Conservation (phyloP, 2,329 filamentous ascomycete genomes). For the Sporothrix protearum region DNA sequence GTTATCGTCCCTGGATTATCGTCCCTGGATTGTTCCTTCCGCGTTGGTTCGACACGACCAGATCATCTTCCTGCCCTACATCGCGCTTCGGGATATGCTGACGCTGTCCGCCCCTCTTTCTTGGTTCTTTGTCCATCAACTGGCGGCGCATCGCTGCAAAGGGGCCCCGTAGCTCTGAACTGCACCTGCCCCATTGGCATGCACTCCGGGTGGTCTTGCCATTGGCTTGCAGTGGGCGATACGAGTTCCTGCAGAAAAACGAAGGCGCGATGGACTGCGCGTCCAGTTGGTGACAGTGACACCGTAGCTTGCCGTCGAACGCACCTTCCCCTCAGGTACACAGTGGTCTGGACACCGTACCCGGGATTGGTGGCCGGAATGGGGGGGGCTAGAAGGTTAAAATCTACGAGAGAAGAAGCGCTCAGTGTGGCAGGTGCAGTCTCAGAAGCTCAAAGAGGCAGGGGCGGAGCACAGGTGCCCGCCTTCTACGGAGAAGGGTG, state of each 20-base stretch:
- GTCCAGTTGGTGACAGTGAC: neutral
- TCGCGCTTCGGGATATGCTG: neutral
- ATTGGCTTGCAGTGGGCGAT: neutral
- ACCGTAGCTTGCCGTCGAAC: neutral
- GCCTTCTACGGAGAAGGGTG: constrained; percentile 2
- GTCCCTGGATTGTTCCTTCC: neutral
- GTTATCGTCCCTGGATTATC: neutral
- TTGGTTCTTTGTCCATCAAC: too few species aligned
- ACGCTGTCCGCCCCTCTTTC: neutral
- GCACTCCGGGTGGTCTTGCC: neutral
- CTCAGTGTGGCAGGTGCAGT: neutral
- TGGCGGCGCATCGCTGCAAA: neutral
- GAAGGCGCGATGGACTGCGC: neutral
- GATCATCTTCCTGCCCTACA: neutral
- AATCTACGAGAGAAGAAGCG: neutral
- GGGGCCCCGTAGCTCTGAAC: neutral
- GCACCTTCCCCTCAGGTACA: constrained; percentile 11
- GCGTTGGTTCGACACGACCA: neutral
- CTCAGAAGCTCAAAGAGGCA: constrained; percentile 12
- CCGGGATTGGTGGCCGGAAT: neutral
- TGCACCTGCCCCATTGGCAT: neutral
- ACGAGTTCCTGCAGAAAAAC: neutral
- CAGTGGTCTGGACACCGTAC: constrained; percentile 12
- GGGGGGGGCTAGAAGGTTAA: constrained; percentile 8
- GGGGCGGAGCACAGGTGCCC: constrained; percentile 18